phyloP scores from a whole-genome alignment of 177 flowering plant genomes.

The Vitis hybrid region DNA sequence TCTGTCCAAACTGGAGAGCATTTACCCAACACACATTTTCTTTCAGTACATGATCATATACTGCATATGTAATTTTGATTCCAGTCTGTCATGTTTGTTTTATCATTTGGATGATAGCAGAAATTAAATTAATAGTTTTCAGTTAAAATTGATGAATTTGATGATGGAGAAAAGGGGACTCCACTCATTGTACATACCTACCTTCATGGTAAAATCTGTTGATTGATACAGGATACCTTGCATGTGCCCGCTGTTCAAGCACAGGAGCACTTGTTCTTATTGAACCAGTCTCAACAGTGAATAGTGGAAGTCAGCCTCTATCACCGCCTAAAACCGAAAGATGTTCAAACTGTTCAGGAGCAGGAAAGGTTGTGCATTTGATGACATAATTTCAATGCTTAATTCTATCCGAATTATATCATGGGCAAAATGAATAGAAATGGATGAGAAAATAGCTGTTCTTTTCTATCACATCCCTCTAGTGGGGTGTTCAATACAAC shows the following conservation, averaged over 20 bases:
- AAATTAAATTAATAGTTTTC: too few relatives aligned
- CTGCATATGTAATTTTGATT: too few relatives aligned
- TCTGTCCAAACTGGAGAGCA: too few relatives aligned
- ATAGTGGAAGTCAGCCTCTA: constrained; percentile 62
- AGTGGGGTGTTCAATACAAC: background rate
- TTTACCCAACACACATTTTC: too few relatives aligned
- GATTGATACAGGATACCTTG: constrained; percentile 76
- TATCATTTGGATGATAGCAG: too few relatives aligned
- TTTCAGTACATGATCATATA: too few relatives aligned
- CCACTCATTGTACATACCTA: too few relatives aligned
- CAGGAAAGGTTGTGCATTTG: constrained; percentile 73
- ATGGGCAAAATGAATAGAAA: too few relatives aligned
- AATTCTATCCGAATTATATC: background rate
- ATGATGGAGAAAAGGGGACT: too few relatives aligned
- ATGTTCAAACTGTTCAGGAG: constrained; percentile 90
- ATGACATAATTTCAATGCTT: background rate
- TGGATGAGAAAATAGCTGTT: background rate
- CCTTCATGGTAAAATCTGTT: background rate
- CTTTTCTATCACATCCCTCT: background rate
- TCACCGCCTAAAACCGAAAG: constrained; percentile 78
- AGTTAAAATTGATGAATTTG: too few relatives aligned
- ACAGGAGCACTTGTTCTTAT: constrained; percentile 74
- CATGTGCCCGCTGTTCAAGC: constrained; percentile 94
- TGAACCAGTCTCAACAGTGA: constrained; percentile 65
- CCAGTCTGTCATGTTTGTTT: too few relatives aligned